Percentiles rank a stretch among this genome's conserved stretches.
Conservation (phyloP, 176 grass and related monocot genomes). For the Musa acuminata region DNA sequence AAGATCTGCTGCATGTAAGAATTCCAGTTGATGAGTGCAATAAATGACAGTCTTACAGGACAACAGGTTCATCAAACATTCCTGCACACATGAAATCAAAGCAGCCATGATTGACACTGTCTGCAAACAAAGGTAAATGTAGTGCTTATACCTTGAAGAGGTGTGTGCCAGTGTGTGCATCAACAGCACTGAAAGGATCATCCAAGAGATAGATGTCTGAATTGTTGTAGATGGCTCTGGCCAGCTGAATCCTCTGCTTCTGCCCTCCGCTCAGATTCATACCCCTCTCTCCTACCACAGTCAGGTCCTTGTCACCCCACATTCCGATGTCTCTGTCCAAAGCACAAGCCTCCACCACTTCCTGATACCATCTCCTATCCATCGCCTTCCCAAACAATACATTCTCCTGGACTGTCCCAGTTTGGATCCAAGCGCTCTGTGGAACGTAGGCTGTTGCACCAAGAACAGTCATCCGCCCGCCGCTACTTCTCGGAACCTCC, state of each 20-base stretch:
- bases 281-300: constrained; percentile 63
- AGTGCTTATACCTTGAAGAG: constrained; percentile 52
- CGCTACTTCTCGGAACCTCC: constrained; percentile 54
- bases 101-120: too few species aligned
- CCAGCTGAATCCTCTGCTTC: constrained; percentile 91
- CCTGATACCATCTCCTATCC: constrained; percentile 50
- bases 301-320: constrained; percentile 64
- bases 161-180: constrained; percentile 74
- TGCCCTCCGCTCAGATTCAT: constrained; percentile 86
- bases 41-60: constrained; percentile 71
- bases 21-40: constrained; percentile 84
- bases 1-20: constrained; percentile 58
- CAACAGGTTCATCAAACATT: constrained; percentile 55
- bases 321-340: constrained; percentile 61
- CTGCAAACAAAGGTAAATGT: not conserved
- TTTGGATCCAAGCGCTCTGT: constrained; percentile 71
- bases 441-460: constrained; percentile 65
- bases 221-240: constrained; percentile 67
- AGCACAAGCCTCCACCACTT: constrained; percentile 66
- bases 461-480: constrained; percentile 28
- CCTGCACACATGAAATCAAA: constrained; percentile 28
- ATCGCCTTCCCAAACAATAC: constrained; percentile 72
- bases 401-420: constrained; percentile 63
- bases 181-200: constrained; percentile 90
- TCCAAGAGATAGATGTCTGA: constrained; percentile 72